Evolutionary conservation across 352 stramenopile species (phyloP), one percentile per base, ranked within the genome.

Genomic region (Chrysophaeum taylorii): DNA sequence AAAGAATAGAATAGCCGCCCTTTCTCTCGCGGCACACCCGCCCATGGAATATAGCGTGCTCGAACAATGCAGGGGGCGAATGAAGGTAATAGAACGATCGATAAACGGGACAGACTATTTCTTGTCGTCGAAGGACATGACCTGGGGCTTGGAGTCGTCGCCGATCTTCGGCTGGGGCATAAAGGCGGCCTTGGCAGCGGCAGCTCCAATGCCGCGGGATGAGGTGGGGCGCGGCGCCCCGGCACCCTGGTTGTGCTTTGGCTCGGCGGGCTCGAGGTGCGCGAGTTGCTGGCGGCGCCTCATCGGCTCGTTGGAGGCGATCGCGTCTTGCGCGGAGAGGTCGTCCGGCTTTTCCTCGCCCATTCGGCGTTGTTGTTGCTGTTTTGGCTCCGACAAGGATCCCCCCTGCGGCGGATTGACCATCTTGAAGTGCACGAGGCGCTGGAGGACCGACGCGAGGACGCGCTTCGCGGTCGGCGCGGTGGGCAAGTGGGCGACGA

Each of bases 361-460:
- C 48, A n/a, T 36, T 16, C 57, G 57, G 14, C 57, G 57, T 2
- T 31, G 64, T 70, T 29, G 37, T 54, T 9, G 29, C 25, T 39
- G 9, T 69, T 36, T n/a, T 4, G n/a, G n/a, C 29, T 69, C 62
- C 25, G 4, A 15, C 12, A 7, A 57, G 31, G 41, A 23, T 2
- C 16, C 29, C 12, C 4, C 12, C 43, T 62, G 16, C 12, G 31
- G 12, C 60, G 54, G 69, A 42, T 73, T 73, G 57, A 73, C 0
- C 73, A 79, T 96, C 80, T 96, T 96, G 79, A 94, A 96, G 68
- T 91, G 87, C 60, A 95, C 90, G 43, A 96, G 85, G 72, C 91
- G 85, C 50, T 89, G 81, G 75, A 96, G 91, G 45, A 96, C 90
- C 67, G 90, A 91, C 73, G 94, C 85, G 41, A 96, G 84, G 48